A percentile compares a stretch with the other conserved stretches of the same genome.
Evolutionary conservation across 495 filamentous ascomycete genomes (phyloP).

Genomic region (Choiromyces venosus): DNA sequence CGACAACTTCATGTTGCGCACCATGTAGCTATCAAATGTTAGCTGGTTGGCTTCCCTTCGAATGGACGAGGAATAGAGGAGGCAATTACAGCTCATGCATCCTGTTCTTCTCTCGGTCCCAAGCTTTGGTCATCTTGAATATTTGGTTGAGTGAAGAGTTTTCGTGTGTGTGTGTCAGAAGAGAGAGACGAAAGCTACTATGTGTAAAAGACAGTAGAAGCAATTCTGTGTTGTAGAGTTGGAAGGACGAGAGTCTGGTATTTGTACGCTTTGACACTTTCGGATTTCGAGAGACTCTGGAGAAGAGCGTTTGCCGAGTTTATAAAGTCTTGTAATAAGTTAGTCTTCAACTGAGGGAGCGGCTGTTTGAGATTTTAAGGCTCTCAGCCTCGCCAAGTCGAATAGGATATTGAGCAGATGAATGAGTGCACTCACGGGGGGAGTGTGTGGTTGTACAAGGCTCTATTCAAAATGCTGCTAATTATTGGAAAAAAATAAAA

Average conservation of each 20-base stretch:
- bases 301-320: conserved; percentile 22
- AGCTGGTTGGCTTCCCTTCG: conserved; percentile 15
- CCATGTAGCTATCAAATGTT: conserved; percentile 35
- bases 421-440: conserved; percentile 8
- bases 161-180: neutral
- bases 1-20: conserved; percentile 37
- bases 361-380: conserved; percentile 14
- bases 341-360: neutral
- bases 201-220: neutral
- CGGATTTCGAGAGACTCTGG: conserved; percentile 9
- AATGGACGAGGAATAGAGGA: conserved; percentile 8
- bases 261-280: conserved; percentile 18
- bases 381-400: conserved; percentile 35
- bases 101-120: conserved; percentile 39
- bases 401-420: conserved; percentile 17
- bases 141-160: neutral
- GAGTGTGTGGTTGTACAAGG: conserved; percentile 38
- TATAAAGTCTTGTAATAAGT: conserved; percentile 33
- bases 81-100: conserved; percentile 38
- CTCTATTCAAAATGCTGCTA: conserved; percentile 26
- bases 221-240: conserved; percentile 22
- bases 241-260: conserved; percentile 19
- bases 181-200: neutral
- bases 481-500: conserved; percentile 28
- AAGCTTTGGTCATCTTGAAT: conserved; percentile 40